Evolutionary conservation across 228 moss, liverwort and hornwort species (phyloP), one percentile per base, ranked within the genome.

Genomic region (Sphagnum magellanicum): DNA sequence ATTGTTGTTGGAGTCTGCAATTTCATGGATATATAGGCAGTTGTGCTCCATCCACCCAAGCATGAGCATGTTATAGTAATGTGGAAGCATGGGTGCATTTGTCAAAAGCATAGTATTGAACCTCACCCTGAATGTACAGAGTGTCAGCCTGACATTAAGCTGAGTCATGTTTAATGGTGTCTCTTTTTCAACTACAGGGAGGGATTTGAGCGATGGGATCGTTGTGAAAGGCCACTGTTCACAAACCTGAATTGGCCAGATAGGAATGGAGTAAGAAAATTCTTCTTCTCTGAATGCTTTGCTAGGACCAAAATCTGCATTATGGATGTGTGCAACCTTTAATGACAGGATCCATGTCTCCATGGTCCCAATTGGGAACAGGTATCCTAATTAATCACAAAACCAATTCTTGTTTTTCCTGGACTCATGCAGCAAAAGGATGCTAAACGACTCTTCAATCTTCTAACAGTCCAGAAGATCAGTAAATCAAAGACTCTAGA

Each of bases 181-280:
- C 55, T 1, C 12, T 55, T 55, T 55, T 55, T 8, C 8, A 63
- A 68, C 48, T 55, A 8, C 68, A 87, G 87, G 68, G 57, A 50
- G 62, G 74, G 72, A 68, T 83, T 80, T 70, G 87, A 11, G 14
- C 47, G 76, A 78, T 60, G 4, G 55, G 70, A 80, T 8, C 83
- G 80, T 51, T 66, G 64, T 50, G 79, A 85, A 67, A 90, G 84
- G 48, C 85, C 78, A 67, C 76, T 98, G n/a, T 98, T 98, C 73
- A 76, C 82, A 16, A 82, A 85, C 52, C 67, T 98, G 61, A 82
- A 75, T 10, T 98, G 92, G 94, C 98, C 98, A 16, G 66, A 16
- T 47, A 75, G 79, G 60, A 1, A 74, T 69, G 70, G 70, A 13
- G 85, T 85, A 79, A 69, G 78, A 8, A 48, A 32, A 32, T 32